Conservation (phyloP, 192 early-diverging fungal species). For the Rhizoclosmatium sp. region DNA sequence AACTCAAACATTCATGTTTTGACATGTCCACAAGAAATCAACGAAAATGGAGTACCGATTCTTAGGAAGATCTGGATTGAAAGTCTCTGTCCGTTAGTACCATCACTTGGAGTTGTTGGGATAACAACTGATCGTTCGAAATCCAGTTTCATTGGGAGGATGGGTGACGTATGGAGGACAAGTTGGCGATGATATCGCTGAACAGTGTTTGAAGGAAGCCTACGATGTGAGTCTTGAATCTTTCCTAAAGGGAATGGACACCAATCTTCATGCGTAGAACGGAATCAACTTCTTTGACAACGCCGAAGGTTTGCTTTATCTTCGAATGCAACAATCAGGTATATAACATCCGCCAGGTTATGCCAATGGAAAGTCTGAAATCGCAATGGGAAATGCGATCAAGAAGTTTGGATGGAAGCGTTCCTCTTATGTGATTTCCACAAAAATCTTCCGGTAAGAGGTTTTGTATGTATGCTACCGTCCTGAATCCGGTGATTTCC, state of each 20-base stretch:
- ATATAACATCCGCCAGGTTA: constrained; percentile 48
- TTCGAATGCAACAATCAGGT: constrained; percentile 36
- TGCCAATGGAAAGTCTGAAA: constrained; percentile 71
- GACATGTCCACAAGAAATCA: background rate
- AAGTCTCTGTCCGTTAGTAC: constrained; percentile 62
- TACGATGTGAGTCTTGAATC: constrained; percentile 4
- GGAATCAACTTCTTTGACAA: constrained; percentile 83
- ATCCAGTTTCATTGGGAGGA: constrained; percentile 18
- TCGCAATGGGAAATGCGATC: constrained; percentile 78
- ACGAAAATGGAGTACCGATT: constrained; percentile 78
- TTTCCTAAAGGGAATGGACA: background rate
- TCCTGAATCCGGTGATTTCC: no score
- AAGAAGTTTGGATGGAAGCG: constrained; percentile 76
- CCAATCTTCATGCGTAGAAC: constrained; percentile 8
- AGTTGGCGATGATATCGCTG: background rate
- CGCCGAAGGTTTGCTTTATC: constrained; percentile 20
- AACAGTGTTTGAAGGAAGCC: constrained; percentile 11
- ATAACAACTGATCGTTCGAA: background rate
- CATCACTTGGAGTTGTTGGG: background rate
- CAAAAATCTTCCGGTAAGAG: constrained; percentile 65
- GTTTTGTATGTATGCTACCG: background rate
- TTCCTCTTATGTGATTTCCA: constrained; percentile 77
- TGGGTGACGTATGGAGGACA: background rate
- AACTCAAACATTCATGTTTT: background rate
- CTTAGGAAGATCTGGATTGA: constrained; percentile 79